Base-by-base conservation (phyloP, 2,329 filamentous ascomycete species). In the Neofusicoccum umdonicola region DNA sequence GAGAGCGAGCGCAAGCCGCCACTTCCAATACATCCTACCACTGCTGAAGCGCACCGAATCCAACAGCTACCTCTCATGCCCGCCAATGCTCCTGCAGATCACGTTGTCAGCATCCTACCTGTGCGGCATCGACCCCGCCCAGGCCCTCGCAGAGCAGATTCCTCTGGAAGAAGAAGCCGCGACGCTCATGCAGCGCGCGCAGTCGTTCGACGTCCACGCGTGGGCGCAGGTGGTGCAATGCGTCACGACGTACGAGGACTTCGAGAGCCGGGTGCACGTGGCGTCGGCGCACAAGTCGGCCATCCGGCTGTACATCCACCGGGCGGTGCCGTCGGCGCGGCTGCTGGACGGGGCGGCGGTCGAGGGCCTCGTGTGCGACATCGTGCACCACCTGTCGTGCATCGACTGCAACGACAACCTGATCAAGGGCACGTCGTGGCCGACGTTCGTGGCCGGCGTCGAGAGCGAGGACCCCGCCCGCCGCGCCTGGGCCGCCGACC, bases 381-480 rank as follows among this genome's bases (percentile, higher is more conserved):
- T 85, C 42, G 74, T 86, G 1, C 69, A 74, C n/a, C 81, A 86
- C 65, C 76, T 87, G 27, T 81, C 80, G 5, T 75, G 78, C 62
- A 79, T 87, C 41, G 77, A 76, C 34, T 78, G 80, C 19, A 72
- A 77, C 2, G 83, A 85, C 68, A 79, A 81, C 6, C 79, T 86
- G 47, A 87, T 85, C 76, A 87, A 86, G 70, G 85, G 83, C 7
- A 85, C 84, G 2, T 82, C 82, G n/a, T 87, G 85, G 85, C 84
- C 85, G 1, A 78, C 84, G 0, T 87, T 87, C 67, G 80, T 87
- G 35, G 83, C 83, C 2, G 85, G 85, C 1, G 84, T 84, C 0
- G 85, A 87, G 69, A 82, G 83, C 3, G 78, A 79, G 47, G 79
- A 84, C 62, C 72, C 75, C 0, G 74, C 77, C 41, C 81, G 81